These are phyloP conservation scores for Calocybe gangraenosa DNA, from an alignment of 768 basidiomycete species.

Conservation along the genomic window DNA sequence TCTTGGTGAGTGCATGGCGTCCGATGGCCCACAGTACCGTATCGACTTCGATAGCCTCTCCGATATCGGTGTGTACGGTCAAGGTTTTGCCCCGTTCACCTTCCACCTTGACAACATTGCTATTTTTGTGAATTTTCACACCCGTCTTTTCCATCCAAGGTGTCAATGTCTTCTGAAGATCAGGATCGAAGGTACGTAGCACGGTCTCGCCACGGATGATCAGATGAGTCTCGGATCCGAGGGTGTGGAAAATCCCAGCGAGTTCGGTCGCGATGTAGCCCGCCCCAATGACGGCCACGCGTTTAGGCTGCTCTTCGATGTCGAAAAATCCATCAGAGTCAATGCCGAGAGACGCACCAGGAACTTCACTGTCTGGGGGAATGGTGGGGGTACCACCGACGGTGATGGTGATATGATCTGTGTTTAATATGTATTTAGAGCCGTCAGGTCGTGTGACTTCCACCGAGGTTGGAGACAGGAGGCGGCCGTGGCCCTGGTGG, in stretches of 20 bases:
- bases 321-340: conserved; percentile 97
- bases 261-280: conserved; percentile 99
- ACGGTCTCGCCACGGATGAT: conserved; percentile 89
- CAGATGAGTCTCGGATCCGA: conserved; percentile 90
- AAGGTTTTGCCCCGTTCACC: conserved; percentile 68
- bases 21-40: conserved; percentile 93
- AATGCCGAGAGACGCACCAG: conserved; percentile 88
- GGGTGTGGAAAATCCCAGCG: conserved; percentile 87
- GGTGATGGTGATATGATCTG: conserved; percentile 78
- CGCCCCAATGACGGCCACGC: conserved; percentile 92
- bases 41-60: conserved; percentile 82
- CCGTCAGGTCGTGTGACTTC: conserved; percentile 72
- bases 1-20: conserved; percentile 73
- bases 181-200: conserved; percentile 88
- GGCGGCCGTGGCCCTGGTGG: conserved; percentile 72
- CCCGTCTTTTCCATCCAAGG: conserved; percentile 94
- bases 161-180: conserved; percentile 77
- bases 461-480: conserved; percentile 66
- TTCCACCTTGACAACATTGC: conserved; percentile 72
- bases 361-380: conserved; percentile 75
- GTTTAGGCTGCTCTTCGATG: conserved; percentile 83
- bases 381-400: conserved; percentile 83
- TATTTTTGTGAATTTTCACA: conserved; percentile 79
- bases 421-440: conserved; percentile 63
- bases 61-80: conserved; percentile 71